phyloP scores from a whole-genome alignment of 1,284 basidiomycete species.

The Violaceomyces palustris region DNA sequence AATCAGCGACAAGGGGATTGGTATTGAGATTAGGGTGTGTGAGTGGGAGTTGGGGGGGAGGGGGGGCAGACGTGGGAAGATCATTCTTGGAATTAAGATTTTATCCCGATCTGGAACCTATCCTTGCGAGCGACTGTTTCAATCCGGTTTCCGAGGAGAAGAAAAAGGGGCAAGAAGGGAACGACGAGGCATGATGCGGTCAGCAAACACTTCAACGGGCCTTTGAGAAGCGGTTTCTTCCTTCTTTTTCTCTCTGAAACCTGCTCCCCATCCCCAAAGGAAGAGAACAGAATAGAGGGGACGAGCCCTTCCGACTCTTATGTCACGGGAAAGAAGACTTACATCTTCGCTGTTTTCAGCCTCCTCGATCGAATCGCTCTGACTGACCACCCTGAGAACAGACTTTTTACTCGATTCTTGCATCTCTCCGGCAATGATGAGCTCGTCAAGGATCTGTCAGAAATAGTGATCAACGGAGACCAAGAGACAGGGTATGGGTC shows the following conservation, averaged over 20 bases:
- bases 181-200: too few species aligned
- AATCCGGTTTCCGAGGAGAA: too few species aligned
- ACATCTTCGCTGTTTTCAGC: constrained; percentile 53
- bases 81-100: too few species aligned
- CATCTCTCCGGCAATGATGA: constrained; percentile 95
- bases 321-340: constrained; percentile 11
- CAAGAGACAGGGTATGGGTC: constrained; percentile 5
- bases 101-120: constrained; percentile 42
- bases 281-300: background rate
- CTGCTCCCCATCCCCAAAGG: too few species aligned
- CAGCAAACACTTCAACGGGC: background rate
- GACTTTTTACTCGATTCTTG: constrained; percentile 99
- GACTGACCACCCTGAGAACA: constrained; percentile 73
- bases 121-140: constrained; percentile 41
- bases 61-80: too few species aligned
- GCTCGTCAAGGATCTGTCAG: constrained; percentile 68
- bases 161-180: too few species aligned
- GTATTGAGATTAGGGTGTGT: too few species aligned
- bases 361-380: constrained; percentile 52
- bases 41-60: too few species aligned
- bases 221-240: background rate
- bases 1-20: too few species aligned
- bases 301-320: background rate
- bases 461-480: too few species aligned
- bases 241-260: background rate